Percentiles rank a stretch among this genome's conserved stretches.
Evolutionary conservation across 306 rosid species (phyloP).

Genomic region (Delonix regia): DNA sequence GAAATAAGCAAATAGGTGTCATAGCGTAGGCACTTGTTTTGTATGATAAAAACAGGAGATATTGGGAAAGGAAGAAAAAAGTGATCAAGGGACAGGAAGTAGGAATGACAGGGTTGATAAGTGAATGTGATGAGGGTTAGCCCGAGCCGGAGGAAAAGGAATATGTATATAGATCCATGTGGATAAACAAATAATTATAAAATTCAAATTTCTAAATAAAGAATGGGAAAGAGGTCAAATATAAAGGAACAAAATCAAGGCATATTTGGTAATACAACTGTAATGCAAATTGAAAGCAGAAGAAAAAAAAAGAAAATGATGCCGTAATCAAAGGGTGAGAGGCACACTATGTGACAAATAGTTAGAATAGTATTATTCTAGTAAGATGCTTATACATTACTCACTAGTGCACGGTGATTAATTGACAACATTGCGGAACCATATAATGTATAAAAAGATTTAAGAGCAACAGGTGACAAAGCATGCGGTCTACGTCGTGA

Average conservation of each 20-base stretch:
- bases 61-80: slow-evolving; percentile 16
- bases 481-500: slow-evolving; percentile 12
- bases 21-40: slow-evolving; percentile 37
- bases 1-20: slow-evolving; percentile 37
- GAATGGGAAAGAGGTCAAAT: slow-evolving; percentile 32
- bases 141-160: slow-evolving; percentile 51
- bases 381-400: slow-evolving; percentile 16
- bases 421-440: not conserved
- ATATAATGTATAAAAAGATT: not conserved
- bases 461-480: slow-evolving; percentile 26
- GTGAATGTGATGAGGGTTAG: slow-evolving; percentile 46
- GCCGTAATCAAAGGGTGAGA: not conserved
- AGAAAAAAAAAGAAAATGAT: not conserved
- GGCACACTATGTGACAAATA: not conserved
- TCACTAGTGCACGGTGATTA: slow-evolving; percentile 22
- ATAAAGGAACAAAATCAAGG: slow-evolving; percentile 26
- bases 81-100: slow-evolving; percentile 29
- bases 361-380: slow-evolving; percentile 9
- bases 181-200: slow-evolving; percentile 21
- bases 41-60: slow-evolving; percentile 31
- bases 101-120: slow-evolving; percentile 38
- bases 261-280: slow-evolving; percentile 46
- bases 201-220: slow-evolving; percentile 21
- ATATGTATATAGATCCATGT: slow-evolving; percentile 37
- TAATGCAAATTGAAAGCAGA: not conserved